Conservation (phyloP, 2,329 filamentous ascomycete genomes). For the Cercospora sp. region DNA sequence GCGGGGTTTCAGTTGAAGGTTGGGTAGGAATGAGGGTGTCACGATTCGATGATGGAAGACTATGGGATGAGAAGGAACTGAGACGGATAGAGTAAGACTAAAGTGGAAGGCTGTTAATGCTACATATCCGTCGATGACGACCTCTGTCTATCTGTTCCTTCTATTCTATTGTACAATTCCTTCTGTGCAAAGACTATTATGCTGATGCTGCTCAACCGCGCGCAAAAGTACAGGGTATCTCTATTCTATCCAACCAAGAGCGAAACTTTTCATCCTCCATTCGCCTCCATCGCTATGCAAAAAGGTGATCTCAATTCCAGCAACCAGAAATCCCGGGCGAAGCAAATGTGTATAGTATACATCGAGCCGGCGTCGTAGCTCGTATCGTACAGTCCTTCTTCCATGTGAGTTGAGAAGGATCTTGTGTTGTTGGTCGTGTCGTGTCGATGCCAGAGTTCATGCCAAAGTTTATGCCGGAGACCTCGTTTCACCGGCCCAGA, state of each 20-base stretch:
- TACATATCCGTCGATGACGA: too few species aligned
- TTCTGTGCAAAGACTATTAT: neutral
- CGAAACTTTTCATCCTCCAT: neutral
- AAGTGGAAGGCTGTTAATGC: too few species aligned
- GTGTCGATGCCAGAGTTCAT: too few species aligned
- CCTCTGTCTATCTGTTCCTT: neutral
- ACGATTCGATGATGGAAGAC: too few species aligned
- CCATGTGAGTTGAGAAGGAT: neutral
- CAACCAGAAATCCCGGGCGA: neutral
- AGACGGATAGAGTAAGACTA: too few species aligned
- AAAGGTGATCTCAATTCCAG: neutral
- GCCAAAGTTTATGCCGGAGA: too few species aligned
- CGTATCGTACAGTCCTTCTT: neutral
- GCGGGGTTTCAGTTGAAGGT: conserved; percentile 47
- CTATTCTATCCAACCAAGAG: conserved; percentile 1
- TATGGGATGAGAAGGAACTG: too few species aligned
- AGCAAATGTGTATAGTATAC: neutral
- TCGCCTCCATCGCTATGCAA: neutral
- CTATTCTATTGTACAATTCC: neutral
- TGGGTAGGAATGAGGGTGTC: too few species aligned
- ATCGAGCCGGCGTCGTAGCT: neutral
- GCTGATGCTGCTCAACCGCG: neutral
- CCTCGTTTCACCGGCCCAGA: too few species aligned
- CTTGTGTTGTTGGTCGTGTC: neutral
- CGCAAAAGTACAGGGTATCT: neutral